Evolutionary conservation across 2,329 filamentous ascomycete genomes (phyloP).

Genomic region (Cladosporium phlei): DNA sequence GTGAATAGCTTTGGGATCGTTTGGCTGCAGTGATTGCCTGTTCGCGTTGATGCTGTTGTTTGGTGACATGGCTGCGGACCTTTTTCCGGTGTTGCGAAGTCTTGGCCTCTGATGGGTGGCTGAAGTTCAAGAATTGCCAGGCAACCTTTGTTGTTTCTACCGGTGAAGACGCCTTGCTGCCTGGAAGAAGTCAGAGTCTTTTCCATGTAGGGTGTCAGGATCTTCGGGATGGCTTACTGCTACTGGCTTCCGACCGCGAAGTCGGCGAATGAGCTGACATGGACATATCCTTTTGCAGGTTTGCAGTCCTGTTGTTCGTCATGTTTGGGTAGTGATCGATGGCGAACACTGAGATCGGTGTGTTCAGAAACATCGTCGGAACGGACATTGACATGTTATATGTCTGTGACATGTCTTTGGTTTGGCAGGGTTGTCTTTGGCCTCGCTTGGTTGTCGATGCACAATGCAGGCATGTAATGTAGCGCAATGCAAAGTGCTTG

Average conservation of each 20-base stretch:
- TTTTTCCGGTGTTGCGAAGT: conserved; percentile 27
- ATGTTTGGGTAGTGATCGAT: not conserved
- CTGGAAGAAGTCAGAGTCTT: conserved; percentile 14
- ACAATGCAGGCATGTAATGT: conserved; percentile 11
- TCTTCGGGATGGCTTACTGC: not conserved
- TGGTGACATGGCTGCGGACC: conserved; percentile 34
- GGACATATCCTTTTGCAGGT: not conserved
- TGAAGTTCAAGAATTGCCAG: conserved; percentile 34
- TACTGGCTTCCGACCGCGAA: conserved; percentile 6
- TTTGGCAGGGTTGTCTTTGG: conserved; percentile 19
- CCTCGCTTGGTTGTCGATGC: conserved; percentile 8
- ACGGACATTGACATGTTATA: conserved; percentile 7
- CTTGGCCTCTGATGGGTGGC: conserved; percentile 33
- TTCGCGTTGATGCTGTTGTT: conserved; percentile 29
- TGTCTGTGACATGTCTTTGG: not conserved
- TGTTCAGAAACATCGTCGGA: not conserved
- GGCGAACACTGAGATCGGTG: not conserved
- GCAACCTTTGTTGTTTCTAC: conserved; percentile 23
- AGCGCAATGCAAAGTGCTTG: conserved; percentile 22
- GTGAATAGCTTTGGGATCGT: conserved; percentile 12
- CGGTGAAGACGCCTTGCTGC: conserved; percentile 22
- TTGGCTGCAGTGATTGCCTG: conserved; percentile 22
- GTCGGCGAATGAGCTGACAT: not conserved
- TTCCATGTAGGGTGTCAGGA: not conserved
- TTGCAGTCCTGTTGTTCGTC: not conserved